Base-by-base conservation (phyloP, 495 filamentous ascomycete genomes). In the Cudoniella acicularis region DNA sequence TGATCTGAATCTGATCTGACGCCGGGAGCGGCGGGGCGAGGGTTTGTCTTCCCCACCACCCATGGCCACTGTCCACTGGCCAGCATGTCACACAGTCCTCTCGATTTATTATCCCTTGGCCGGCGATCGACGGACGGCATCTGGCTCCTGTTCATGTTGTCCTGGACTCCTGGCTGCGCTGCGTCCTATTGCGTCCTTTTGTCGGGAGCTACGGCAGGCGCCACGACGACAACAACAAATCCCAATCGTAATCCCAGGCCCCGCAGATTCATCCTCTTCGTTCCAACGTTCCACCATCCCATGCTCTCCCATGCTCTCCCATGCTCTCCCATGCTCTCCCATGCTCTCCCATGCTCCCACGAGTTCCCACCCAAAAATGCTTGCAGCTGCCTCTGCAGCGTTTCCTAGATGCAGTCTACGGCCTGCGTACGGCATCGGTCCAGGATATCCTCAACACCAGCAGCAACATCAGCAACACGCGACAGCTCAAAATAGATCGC, bases 401-500 rank as follows among this genome's bases (percentile, higher is more conserved):
- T 56, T 56, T 27, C 53, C 42, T 47, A 43, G 23, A 16, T 41
- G 52, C 52, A 11, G 36, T 13, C 40, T 10, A 24, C 18, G 36
- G 4, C 26, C 27, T 55, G 22, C 27, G 16, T 16, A 52, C n/a
- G 26, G 18, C 24, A 6, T 17, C 6, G 6, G 43, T 16, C n/a
- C 18, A 9, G 36, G 43, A 21, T 46, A 16, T 46, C 6, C 11
- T 46, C 43, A 16, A 17, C 18, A n/a, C n/a, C 43, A 46, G 43
- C n/a, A 21, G 3, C 43, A 41, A 16, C 9, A 41, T 41, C 36
- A 16, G 36, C 36, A 21, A 17, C 43, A 46, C 11, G 43, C 13
- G 18, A n/a, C 13, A 16, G 9, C 57, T 53, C 40, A 46, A 59
- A 59, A 59, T 59, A 53, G 57, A 59, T 53, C 42, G n/a, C 47